Evolutionary conservation across 2,329 filamentous ascomycete genomes (phyloP).

Genomic region (Aspergillus sp.): DNA sequence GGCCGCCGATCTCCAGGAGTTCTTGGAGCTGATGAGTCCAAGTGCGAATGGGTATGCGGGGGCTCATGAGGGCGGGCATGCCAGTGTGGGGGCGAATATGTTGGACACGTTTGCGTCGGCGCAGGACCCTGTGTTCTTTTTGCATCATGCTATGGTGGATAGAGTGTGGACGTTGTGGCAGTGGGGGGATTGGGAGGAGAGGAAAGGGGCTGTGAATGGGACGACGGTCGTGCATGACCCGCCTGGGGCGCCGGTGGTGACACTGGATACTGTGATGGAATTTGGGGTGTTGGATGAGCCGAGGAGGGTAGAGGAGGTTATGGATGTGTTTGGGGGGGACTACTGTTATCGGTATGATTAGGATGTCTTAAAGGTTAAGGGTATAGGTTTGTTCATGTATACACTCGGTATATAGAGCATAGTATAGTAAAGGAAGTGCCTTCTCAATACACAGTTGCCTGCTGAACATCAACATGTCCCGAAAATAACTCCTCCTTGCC

Average conservation of each 20-base stretch:
- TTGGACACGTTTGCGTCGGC: conserved; percentile 14
- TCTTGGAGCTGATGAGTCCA: conserved; percentile 12
- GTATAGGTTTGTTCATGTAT: neutral
- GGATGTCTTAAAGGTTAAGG: neutral
- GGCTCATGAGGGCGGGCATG: conserved; percentile 12
- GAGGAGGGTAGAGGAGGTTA: conserved; percentile 9
- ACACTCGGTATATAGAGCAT: too few relatives aligned
- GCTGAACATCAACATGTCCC: conserved; percentile 16
- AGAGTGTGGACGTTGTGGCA: conserved; percentile 19
- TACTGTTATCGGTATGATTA: conserved; percentile 16
- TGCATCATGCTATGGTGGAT: conserved; percentile 20
- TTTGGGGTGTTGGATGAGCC: conserved; percentile 12
- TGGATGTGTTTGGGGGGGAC: conserved; percentile 6
- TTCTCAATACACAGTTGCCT: neutral
- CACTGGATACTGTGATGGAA: conserved; percentile 10
- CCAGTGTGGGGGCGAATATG: conserved; percentile 11
- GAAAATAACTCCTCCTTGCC: conserved; percentile 15
- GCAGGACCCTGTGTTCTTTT: conserved; percentile 17
- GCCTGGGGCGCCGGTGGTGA: conserved; percentile 8
- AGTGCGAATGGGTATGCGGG: conserved; percentile 2
- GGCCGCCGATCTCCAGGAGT: conserved; percentile 9
- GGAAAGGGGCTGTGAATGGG: conserved; percentile 14
- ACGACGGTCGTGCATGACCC: conserved; percentile 13
- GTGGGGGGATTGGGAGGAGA: neutral
- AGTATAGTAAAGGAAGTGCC: too few relatives aligned